Base-by-base conservation (phyloP, 2,329 filamentous ascomycete genomes). In the Claviceps monticola region DNA sequence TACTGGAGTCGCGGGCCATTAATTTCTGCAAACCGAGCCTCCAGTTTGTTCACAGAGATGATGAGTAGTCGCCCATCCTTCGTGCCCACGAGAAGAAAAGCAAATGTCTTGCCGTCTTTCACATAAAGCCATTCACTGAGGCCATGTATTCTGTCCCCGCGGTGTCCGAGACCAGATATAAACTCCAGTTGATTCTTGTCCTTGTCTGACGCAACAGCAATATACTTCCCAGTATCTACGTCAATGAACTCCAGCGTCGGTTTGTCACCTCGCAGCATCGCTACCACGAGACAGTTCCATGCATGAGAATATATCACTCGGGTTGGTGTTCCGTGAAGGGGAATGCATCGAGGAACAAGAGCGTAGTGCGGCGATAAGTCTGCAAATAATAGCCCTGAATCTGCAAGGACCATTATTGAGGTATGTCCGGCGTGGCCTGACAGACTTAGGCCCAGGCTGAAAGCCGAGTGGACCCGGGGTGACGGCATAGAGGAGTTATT, bases 91-190 rank as follows among this genome's bases (percentile, higher is more conserved):
- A 87, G 71, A 36, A 88, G 70, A 60, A 81, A 84, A 1, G 76
- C 72, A 64, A 83, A 84, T 0, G 66, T 72, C 51, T 75, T 78
- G n/a, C 70, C 71, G 39, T 78, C 72, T 51, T 78, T 76, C 36
- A 70, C 66, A 55, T 78, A 80, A 5, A 71, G 63, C 85, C 85
- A 89, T 55, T 86, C 80, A 1, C 75, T 64, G 7, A 89, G 63
- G 1, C 77, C 73, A 44, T 78, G 71, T 1, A 89, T 75, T 41
- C 72, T 73, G 55, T 85, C 81, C 1, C 76, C 75, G 1, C 65
- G 56, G 45, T 76, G 72, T 1, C 77, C 78, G 16, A 88, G 68
- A 3, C 75, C 75, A 16, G 71, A 73, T 34, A 83, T 75, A 52
- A 74, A 77, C 1, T 73, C 66, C 0, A 71, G 63, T 0, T 66